Base-by-base conservation (phyloP, 176 grass and related monocot genomes). In the Melocanna baccifera region DNA sequence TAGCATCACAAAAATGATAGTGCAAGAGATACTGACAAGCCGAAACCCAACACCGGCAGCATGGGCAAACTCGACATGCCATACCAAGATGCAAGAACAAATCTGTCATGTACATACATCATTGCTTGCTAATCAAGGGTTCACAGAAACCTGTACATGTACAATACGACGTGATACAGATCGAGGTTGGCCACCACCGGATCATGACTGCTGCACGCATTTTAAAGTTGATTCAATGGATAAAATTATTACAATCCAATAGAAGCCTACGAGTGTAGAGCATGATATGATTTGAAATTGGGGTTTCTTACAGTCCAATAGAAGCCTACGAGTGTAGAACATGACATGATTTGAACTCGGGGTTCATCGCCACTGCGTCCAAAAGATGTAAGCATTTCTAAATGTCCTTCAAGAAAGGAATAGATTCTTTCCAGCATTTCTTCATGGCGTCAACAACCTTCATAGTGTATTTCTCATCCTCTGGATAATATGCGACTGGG, bases 401-500 rank as follows among this genome's bases (percentile, higher is more conserved):
- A 36, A 86, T 68, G 26, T 88, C 87, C 52, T 87, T 93, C 29
- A 95, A 57, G 55, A 91, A 94, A 71, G 92, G 91, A 69, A 95
- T 81, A 15, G 85, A 91, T 91, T 92, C 87, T 83, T 82, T 93
- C 96, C 91, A 95, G 81, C 73, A 75, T 43, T 50, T 76, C 89
- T 81, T 98, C 51, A 93, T 92, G 56, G 71, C 67, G n/a, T 93
- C 87, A 32, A 93, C 89, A n/a, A 79, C 91, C 75, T 89, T 78
- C 61, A 76, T 37, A 45, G 91, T 90, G 56, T 91, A 88, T 10
- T 82, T 59, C 40, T 86, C 87, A 50, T 98, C 89, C 81, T 95
- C 93, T 4, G 91, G 96, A 73, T 98, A 98, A 70, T 89, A 92
- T 7, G 91, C 93, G 23, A 98, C 71, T 5, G 96, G 96, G 83